Percentiles rank a stretch among this genome's conserved stretches.
Evolutionary conservation across 148 eudicot genomes (phyloP).

Genomic region (Polygonum maritimum): DNA sequence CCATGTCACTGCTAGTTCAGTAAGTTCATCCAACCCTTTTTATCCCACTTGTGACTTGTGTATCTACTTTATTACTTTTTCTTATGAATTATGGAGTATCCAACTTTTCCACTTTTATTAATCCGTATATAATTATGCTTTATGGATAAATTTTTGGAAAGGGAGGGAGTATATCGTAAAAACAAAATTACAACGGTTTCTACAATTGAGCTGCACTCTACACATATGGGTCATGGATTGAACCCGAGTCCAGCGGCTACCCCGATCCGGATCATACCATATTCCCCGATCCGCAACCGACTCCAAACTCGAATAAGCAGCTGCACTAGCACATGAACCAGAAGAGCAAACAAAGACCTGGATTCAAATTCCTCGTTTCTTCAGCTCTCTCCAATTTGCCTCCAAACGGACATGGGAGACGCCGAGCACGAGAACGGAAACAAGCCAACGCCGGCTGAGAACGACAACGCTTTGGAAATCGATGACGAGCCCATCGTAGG

Average conservation of each 20-base stretch:
- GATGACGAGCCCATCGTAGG: constrained; percentile 50
- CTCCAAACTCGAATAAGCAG: background rate
- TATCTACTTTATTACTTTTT: no score
- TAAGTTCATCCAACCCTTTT: no score
- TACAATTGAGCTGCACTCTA: background rate
- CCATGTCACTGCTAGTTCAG: no score
- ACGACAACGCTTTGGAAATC: background rate
- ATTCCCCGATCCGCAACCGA: background rate
- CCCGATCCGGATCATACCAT: background rate
- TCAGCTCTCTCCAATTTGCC: background rate
- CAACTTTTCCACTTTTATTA: no score
- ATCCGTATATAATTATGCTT: no score
- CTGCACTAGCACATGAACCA: background rate
- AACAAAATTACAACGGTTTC: background rate
- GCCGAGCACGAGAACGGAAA: constrained; percentile 15
- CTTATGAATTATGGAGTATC: no score
- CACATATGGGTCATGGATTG: background rate
- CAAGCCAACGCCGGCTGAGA: constrained; percentile 7
- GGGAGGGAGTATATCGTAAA: no score
- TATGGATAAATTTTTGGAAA: no score
- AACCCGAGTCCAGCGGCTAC: background rate
- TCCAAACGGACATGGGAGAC: constrained; percentile 6
- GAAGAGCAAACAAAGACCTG: background rate
- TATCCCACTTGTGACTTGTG: no score
- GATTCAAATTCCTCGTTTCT: constrained; percentile 1